Conservation (phyloP, 176 grass and related monocot genomes). For the Pharus latifolius region DNA sequence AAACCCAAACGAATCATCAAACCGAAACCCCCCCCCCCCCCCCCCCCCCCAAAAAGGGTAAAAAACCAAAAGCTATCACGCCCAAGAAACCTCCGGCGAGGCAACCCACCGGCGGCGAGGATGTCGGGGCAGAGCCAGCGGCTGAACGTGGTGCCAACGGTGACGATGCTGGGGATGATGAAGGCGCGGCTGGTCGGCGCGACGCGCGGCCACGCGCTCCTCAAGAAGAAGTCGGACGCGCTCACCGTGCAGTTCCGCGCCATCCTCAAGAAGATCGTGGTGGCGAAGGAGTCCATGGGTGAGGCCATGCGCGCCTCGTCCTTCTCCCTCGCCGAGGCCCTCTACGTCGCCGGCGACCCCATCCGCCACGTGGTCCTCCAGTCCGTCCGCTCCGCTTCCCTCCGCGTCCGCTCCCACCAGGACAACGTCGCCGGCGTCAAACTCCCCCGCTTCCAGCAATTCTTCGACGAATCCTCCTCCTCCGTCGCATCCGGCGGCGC, state of each 20-base stretch:
- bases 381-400: constrained; percentile 36
- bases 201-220: constrained; percentile 58
- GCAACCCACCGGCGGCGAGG: neutral
- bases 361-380: constrained; percentile 53
- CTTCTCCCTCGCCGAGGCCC: constrained; percentile 69
- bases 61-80: too few species aligned
- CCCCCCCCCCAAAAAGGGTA: too few species aligned
- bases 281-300: constrained; percentile 71
- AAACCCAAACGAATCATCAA: too few species aligned
- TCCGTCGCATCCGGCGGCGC: neutral
- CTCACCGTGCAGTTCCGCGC: constrained; percentile 57
- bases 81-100: constrained; percentile 2
- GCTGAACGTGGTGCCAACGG: constrained; percentile 65
- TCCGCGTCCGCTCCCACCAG: constrained; percentile 52
- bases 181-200: constrained; percentile 63
- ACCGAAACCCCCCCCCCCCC: too few species aligned
- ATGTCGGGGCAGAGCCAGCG: constrained; percentile 67
- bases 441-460: constrained; percentile 64
- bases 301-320: constrained; percentile 56
- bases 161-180: constrained; percentile 64
- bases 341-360: constrained; percentile 46
- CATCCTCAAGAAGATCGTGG: constrained; percentile 65
- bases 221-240: constrained; percentile 95
- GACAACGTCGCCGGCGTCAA: constrained; percentile 78
- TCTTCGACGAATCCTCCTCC: neutral